Base-by-base conservation (phyloP, 805 yeast genomes). In the Blastobotrys terrestris region DNA sequence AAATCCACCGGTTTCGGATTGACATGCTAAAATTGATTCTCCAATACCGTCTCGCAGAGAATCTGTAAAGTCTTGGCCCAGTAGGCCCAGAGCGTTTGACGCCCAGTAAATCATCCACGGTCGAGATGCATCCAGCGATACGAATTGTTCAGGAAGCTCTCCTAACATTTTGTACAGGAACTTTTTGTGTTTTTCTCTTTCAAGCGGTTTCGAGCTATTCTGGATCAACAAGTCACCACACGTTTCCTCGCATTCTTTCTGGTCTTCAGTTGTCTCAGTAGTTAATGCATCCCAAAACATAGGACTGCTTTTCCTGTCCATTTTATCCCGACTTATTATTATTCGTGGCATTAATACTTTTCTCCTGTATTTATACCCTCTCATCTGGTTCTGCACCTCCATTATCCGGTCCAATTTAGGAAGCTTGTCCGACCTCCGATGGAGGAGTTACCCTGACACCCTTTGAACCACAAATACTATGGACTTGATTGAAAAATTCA, bases 101-200 rank as follows among this genome's bases (percentile, higher is more conserved):
- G 84, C 69, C 99, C 99, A 94, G 65, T 86, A 92, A 1, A 87
- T 54, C 62, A 92, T 70, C 98, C 98, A 94, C 0, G 96, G 83
- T 55, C 85, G 90, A n/a, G 94, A 86, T 0, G 97, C 94, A 67
- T 92, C 97, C 46, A 88, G 72, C 0, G 77, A 76, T 2, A 67
- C 63, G 65, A 77, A 84, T 6, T 66, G 70, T 1, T 69, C 57
- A 0, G 90, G 86, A 22, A 86, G 72, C 15, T 75, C 70, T 8
- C 67, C 63, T 7, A 64, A 59, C 20, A 81, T 67, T n/a, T 63
- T 53, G 18, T 70, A 66, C 13, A 80, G 66, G 61, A 74, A 85
- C 49, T 57, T 55, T 7, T 64, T 51, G 62, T 85, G 90, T 65
- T 39, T 62, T 15, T 45, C 40, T 3, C 21, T 21, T 5, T 51